Evolutionary conservation across 352 stramenopile genomes (phyloP), one percentile per base, ranked within the genome.

Genomic region (Achlya hypogyna): DNA sequence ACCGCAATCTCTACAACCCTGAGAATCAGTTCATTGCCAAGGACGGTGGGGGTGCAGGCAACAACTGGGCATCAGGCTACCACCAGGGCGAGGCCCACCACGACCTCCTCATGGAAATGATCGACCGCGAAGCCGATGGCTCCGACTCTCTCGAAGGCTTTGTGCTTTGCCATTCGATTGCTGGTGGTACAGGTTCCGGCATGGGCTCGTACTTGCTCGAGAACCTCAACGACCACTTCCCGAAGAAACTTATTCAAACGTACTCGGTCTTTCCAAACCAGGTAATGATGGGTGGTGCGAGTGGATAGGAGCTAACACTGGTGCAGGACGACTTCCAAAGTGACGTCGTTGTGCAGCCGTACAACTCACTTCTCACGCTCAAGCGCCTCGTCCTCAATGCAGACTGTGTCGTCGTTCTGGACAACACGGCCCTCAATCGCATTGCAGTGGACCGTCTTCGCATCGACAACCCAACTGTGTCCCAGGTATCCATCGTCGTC

Each of bases 191-290:
- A 0, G 97, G 97, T 9, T 98, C 93, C 38, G 97, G 97, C 22
- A 99, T 99, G 97, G 96, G 97, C 9, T 98, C 92, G 31, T 99
- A 98, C 77, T 71, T 99, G n/a, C 77, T 99, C 51, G 97, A 99
- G 77, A 88, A 97, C 53, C 74, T 99, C 3, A 99, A 99, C 78
- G 97, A 99, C 78, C 96, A 99, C 70, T 99, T 99, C 78, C 97
- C 97, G 5, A 99, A 99, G 79, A 99, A 99, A 77, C 83, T 99
- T 64, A 97, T 99, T 53, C 96, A 98, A 78, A 99, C 97, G 1
- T 99, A 99, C 81, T 98, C 93, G 45, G 97, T 99, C 3, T 99
- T 99, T 78, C 97, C 97, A 0, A 98, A 98, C 78, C 97, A 96
- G 77, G 81, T 81, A 51, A 52, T 31, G 53, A 62, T 43, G 20